A percentile compares a stretch with the other conserved stretches of the same genome.
These are phyloP conservation scores for Penicillium sp. DNA, from an alignment of 2,329 filamentous ascomycete species.

Conservation along the genomic window DNA sequence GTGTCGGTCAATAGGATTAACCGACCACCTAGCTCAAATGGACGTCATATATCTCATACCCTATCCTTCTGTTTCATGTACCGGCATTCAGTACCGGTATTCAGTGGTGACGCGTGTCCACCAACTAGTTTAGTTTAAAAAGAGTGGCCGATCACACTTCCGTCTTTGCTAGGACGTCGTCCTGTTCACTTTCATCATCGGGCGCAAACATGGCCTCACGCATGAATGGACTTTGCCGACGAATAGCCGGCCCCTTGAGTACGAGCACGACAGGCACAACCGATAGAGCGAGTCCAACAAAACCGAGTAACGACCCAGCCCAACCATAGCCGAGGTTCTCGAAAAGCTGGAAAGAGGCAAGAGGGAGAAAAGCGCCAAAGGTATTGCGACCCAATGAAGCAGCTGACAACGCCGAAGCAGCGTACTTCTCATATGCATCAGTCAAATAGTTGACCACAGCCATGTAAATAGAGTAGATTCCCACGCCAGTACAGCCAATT, in stretches of 20 bases:
- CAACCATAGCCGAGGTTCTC: constrained; percentile 44
- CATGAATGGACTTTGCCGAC: constrained; percentile 33
- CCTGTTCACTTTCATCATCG: constrained; percentile 5
- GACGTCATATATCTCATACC: neutral
- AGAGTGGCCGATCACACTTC: neutral
- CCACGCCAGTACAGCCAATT: constrained; percentile 41
- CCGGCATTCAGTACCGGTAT: neutral
- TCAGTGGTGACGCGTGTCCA: neutral
- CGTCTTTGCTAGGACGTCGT: neutral
- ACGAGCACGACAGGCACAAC: constrained; percentile 45
- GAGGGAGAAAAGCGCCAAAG: constrained; percentile 49
- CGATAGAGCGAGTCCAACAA: constrained; percentile 42
- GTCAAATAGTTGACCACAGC: constrained; percentile 52
- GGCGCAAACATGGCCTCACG: constrained; percentile 27
- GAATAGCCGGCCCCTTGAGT: constrained; percentile 43
- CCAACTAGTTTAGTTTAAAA: neutral
- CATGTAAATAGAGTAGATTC: constrained; percentile 48
- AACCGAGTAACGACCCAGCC: constrained; percentile 47
- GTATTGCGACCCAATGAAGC: constrained; percentile 48
- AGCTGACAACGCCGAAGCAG: constrained; percentile 49
- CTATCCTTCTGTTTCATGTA: neutral
- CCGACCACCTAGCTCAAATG: neutral
- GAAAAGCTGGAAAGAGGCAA: constrained; percentile 45
- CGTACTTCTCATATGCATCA: constrained; percentile 51
- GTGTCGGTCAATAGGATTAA: neutral